Base-by-base conservation (phyloP, 441 rosid genomes). In the Bruguiera hainesii region DNA sequence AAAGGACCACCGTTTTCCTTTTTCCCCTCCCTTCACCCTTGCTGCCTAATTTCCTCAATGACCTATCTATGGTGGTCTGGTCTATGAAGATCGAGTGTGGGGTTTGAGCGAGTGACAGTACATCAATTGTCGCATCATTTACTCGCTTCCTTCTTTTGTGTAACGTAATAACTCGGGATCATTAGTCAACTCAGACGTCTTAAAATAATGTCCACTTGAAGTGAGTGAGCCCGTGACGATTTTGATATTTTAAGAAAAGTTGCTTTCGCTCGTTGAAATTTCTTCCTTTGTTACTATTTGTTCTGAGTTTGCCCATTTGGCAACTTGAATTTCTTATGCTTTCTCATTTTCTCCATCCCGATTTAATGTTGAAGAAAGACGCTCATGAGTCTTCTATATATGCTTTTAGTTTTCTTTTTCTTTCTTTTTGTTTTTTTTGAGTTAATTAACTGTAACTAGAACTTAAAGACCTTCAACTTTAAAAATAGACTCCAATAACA, bases 21-120 rank as follows among this genome's bases (percentile, higher is more conserved):
- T 42, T 11, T 42, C 1, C 4, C 4, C 15, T 13, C 0, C 15
- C 4, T 0, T 11, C 48, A 13, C 16, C 48, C 13, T 58, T 28
- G 11, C 5, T 19, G 64, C 59, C 59, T 60, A 68, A 63, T 58
- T 61, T 69, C 26, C 56, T 59, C 53, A 42, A 60, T 64, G 31
- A 10, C 52, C 48, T 42, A 0, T 42, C 35, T 67, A 57, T 42
- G 30, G 28, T 48, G 59, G 59, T 13, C 58, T 37, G 39, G 39
- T 23, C 58, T 55, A 55, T 29, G 29, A 8, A 49, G 2, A 9
- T 48, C 9, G 30, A 64, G 25, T 20, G 64, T 71, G 35, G 51
- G 23, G 64, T 55, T 55, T 23, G 30, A 55, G 58, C 6, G 28
- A 55, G 16, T 55, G 58, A 20, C 13, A 13, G 15, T 42, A 26